Conservation (phyloP, 305 asterid species). For the Solanum aculeatissimum region DNA sequence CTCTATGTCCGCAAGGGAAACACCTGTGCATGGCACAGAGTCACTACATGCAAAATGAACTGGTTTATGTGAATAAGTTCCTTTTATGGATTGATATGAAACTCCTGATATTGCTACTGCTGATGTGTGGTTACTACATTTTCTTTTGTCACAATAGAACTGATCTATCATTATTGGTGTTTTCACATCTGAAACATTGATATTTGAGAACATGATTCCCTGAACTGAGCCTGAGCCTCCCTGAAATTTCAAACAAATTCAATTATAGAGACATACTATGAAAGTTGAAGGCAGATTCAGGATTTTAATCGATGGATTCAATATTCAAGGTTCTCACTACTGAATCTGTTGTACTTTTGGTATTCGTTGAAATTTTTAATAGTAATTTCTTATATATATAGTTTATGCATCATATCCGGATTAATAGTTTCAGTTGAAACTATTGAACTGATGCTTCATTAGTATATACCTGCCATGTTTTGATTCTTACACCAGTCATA, state of each 20-base stretch:
- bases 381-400: neutral
- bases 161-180: conserved; percentile 73
- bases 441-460: neutral
- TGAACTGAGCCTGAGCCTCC: conserved; percentile 76
- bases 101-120: conserved; percentile 78
- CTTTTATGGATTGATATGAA: conserved; percentile 53
- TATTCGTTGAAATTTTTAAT: neutral
- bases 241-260: conserved; percentile 13
- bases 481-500: conserved; percentile 75
- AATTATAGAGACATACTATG: neutral
- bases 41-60: conserved; percentile 82
- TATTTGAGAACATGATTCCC: conserved; percentile 54
- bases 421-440: neutral
- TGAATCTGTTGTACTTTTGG: neutral
- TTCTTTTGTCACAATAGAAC: conserved; percentile 56
- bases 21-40: conserved; percentile 49
- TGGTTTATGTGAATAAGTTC: conserved; percentile 67
- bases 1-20: conserved; percentile 47
- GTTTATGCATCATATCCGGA: neutral
- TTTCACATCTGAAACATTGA: conserved; percentile 62
- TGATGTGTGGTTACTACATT: conserved; percentile 55
- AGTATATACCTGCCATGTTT: conserved; percentile 79
- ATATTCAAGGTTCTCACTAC: neutral
- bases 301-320: neutral
- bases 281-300: neutral